A percentile compares a stretch with the other conserved stretches of the same genome.
These are phyloP conservation scores for Cladophialophora bantiana DNA, from an alignment of 2,329 filamentous ascomycete species.

Conservation along the genomic window DNA sequence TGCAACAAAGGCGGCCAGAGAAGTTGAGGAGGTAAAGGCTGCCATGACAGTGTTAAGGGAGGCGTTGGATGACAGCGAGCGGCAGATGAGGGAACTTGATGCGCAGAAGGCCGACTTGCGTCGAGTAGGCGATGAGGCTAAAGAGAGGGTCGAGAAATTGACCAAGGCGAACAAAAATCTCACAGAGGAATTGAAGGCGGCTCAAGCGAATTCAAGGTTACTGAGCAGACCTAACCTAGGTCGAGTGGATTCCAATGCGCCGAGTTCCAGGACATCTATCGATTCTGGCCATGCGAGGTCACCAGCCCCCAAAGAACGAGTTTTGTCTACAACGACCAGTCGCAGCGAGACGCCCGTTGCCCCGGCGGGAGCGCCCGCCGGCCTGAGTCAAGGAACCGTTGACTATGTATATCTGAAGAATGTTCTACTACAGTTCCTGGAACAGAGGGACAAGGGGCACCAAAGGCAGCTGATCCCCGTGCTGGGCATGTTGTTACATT, in stretches of 20 bases:
- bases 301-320: constrained; percentile 54
- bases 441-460: constrained; percentile 72
- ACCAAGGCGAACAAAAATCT: constrained; percentile 70
- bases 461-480: constrained; percentile 72
- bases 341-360: constrained; percentile 50
- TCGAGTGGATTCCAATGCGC: constrained; percentile 52
- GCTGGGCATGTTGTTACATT: constrained; percentile 70
- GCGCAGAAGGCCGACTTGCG: constrained; percentile 79
- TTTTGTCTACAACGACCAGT: constrained; percentile 44
- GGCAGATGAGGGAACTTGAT: constrained; percentile 81
- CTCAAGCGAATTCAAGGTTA: constrained; percentile 48
- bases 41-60: constrained; percentile 80
- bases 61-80: constrained; percentile 85
- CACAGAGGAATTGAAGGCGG: constrained; percentile 63
- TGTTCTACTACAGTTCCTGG: constrained; percentile 70
- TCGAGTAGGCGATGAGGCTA: constrained; percentile 77
- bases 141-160: constrained; percentile 76
- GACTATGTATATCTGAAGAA: constrained; percentile 73
- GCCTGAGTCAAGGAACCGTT: constrained; percentile 46
- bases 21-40: constrained; percentile 75
- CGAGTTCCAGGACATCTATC: constrained; percentile 65
- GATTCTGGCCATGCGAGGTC: constrained; percentile 54
- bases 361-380: constrained; percentile 26
- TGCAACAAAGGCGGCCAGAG: constrained; percentile 72
- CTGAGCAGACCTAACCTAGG: constrained; percentile 39